Percentiles rank a stretch among this genome's conserved stretches.
phyloP scores from a whole-genome alignment of 768 basidiomycete genomes.

The Boletus vermiculosoides region DNA sequence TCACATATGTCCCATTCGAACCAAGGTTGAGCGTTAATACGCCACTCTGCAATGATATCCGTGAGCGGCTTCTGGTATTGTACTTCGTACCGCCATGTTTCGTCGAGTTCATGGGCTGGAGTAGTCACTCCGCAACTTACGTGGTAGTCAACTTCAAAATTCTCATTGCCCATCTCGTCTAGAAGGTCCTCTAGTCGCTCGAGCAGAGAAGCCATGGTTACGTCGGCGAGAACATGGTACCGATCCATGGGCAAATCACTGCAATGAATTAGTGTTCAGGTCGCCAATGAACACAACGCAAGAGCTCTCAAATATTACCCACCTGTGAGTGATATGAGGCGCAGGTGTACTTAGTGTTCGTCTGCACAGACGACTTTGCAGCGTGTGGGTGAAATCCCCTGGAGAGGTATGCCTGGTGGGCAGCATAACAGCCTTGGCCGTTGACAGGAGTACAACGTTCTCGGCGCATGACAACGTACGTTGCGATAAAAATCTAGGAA shows the following conservation, averaged over 20 bases:
- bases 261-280: neutral
- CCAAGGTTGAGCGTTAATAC: conserved; percentile 82
- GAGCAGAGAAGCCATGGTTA: conserved; percentile 73
- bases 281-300: neutral
- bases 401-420: neutral
- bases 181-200: conserved; percentile 72
- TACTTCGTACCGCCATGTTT: neutral
- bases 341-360: conserved; percentile 48
- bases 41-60: conserved; percentile 60
- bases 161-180: conserved; percentile 53
- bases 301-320: conserved; percentile 2
- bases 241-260: conserved; percentile 57
- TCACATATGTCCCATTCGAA: conserved; percentile 81
- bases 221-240: conserved; percentile 73
- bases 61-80: conserved; percentile 6
- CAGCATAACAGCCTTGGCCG: neutral
- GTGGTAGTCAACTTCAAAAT: conserved; percentile 86
- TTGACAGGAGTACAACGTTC: conserved; percentile 3
- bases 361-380: conserved; percentile 12
- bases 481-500: conserved; percentile 15
- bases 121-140: conserved; percentile 43
- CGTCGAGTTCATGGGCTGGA: neutral
- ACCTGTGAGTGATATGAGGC: conserved; percentile 60
- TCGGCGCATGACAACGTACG: conserved; percentile 4
- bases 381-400: neutral